Base-by-base conservation (phyloP, 768 basidiomycete genomes). In the Boletus rex-veris region DNA sequence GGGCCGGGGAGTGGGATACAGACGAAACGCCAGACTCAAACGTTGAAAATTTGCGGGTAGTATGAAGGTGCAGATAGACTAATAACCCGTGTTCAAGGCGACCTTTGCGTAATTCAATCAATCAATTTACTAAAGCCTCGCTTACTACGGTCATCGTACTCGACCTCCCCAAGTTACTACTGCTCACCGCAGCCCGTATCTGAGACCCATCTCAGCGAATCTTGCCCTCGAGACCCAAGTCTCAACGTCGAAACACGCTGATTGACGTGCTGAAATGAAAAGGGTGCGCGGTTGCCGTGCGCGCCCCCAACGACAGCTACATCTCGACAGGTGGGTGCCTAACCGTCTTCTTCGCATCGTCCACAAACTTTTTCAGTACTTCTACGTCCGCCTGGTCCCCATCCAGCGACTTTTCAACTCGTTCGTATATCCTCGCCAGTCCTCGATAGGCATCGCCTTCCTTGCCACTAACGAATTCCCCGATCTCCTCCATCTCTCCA, bases 401-500 rank as follows among this genome's bases (percentile, higher is more conserved):
- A 35, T 70, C 64, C 42, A 78, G 53, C 3, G 77, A 74, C 38
- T 55, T 58, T 42, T 77, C 75, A 3, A 83, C 63, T 35, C 78
- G 66, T 54, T 73, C 67, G 57, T 79, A 82, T 50, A 78, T 53
- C 53, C 68, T 68, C 21, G 80, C 73, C 40, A 83, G 60, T 8
- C 80, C 82, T 44, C 72, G 63, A 61, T 81, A 79, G 6, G 78
- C 75, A 21, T 76, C 71, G 0, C 74, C 74, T 53, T 77, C 75
- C 1, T 62, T 70, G 7, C 69, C 73, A 9, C 76, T 76, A 10
- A 85, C 79, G 64, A 84, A 85, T 7, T 66, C 71, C 3, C 77
- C 75, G 38, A 86, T 83, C 65, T 86, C 85, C 48, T 80, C 71
- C 83, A 83, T 85, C 71, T 85, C 83, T 43, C 77, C 79, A 14